Evolutionary conservation across 306 rosid species (phyloP), one percentile per base, ranked within the genome.

Genomic region (Begonia peltatifolia): DNA sequence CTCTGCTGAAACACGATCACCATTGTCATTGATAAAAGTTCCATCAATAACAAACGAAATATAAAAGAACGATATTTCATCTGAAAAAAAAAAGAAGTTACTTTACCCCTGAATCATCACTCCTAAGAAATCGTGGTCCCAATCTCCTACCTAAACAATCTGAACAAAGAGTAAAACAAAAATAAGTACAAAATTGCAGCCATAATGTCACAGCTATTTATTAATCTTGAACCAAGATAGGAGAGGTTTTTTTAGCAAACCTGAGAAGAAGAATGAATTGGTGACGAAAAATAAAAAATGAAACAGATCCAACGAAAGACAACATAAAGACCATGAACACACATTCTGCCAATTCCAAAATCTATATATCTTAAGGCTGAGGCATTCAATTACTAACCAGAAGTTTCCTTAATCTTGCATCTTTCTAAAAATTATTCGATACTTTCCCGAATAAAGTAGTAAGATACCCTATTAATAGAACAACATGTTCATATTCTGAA

Each of bases 71-170:
- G 8, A 25, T 20, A 59, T 42, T 35, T 14, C 47, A 11, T 42
- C 48, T 16, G 16, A 61, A 54, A 52, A 50, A 44, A 44, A 13
- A 53, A 55, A 64, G 65, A 41, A 38, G 60, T 55, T 59, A 50
- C 23, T 42, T 75, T 77, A 89, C 97, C 94, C 84, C 95, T 38
- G 97, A 82, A 74, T 83, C 83, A 61, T 82, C 97, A 76, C 97
- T 74, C 54, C 94, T 75, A 49, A 89, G 94, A 80, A 89, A 73
- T 79, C 83, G 79, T 53, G 97, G 97, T 73, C 97, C 97, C 72
- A 83, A 82, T 56, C 95, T 84, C 71, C 97, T 82, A 30, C 97
- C 97, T 67, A 89, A 76, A 76, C 97, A 89, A 73, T 79, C 97
- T 89, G 81, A 57, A 71, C 67, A 62, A 65, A 81, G 57, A 52